Base-by-base conservation (phyloP, 805 yeast genomes). In the Myxozyma lipomycoides region DNA sequence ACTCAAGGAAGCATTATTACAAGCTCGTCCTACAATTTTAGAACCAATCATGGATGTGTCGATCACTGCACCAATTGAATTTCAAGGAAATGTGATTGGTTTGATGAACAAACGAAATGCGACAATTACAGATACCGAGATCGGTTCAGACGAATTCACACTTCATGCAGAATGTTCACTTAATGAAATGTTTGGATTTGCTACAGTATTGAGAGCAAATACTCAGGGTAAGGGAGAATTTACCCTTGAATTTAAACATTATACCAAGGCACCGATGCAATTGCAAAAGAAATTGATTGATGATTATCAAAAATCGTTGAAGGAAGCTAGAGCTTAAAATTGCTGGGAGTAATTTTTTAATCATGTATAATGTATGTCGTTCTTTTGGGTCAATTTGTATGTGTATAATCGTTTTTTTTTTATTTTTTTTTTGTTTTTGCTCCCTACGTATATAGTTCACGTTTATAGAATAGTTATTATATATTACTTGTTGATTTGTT, bases 141-240 rank as follows among this genome's bases (percentile, higher is more conserved):
- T 90, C 66, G 91, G 89, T 25, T 82, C 84, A 51, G 98, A 93
- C 62, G 99, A 93, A 68, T 91, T 93, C 72, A 86, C 95, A 9
- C 81, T 93, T 55, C 79, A 81, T 49, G 95, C 97, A 28, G 98
- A 93, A 69, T 91, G 98, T 74, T 85, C 98, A n/a, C 80, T 93
- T 72, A 90, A 90, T 74, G 80, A 86, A 56, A 81, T 93, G 88
- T 93, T 93, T 69, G 98, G 98, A 35, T 87, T 93, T 67, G 96
- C 98, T 5, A 86, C 98, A 6, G 81, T 87, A 23, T 77, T 93
- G 66, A 84, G 99, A 76, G 98, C 98, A 19, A 82, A 86, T 53
- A 91, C 98, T 15, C 98, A 93, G 72, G 99, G 99, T 72, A 93
- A 93, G 69, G 98, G 99, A 64, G 98, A 95, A 73, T 93, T 93